Evolutionary conservation across 441 rosid genomes (phyloP).

Genomic region (Euphorbia schlechtendalii): DNA sequence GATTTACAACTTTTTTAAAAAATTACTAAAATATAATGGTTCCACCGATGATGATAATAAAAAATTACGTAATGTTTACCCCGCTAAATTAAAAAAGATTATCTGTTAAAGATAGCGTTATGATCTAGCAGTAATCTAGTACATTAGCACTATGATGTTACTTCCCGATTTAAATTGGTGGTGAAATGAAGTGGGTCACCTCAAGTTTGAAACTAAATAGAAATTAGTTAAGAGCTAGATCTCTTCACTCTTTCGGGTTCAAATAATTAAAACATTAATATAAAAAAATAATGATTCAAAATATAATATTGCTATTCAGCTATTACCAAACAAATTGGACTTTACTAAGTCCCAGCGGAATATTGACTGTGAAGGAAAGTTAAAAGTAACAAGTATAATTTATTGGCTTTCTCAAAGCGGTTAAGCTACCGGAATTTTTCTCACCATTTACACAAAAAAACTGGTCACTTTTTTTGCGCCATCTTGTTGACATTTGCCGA

Average conservation of each 20-base stretch:
- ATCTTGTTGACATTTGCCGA: not conserved
- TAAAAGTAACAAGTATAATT: not conserved
- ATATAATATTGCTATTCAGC: too few species aligned
- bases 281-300: too few species aligned
- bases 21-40: too few species aligned
- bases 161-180: too few species aligned
- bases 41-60: too few species aligned
- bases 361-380: slow-evolving; percentile 1
- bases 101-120: too few species aligned
- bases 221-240: too few species aligned
- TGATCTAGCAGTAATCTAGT: too few species aligned
- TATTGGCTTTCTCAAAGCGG: slow-evolving; percentile 10
- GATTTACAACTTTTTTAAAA: too few species aligned
- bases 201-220: not conserved
- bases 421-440: slow-evolving; percentile 21
- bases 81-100: too few species aligned
- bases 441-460: slow-evolving; percentile 12
- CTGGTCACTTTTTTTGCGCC: slow-evolving; percentile 11
- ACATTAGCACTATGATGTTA: too few species aligned
- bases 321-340: slow-evolving; percentile 3
- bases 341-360: not conserved
- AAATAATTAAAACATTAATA: not conserved
- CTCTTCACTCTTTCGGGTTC: not conserved
- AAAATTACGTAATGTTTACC: too few species aligned
- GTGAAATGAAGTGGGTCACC: not conserved